phyloP scores from a whole-genome alignment of 78 protist species.

The Dictyostelium capitatum region DNA sequence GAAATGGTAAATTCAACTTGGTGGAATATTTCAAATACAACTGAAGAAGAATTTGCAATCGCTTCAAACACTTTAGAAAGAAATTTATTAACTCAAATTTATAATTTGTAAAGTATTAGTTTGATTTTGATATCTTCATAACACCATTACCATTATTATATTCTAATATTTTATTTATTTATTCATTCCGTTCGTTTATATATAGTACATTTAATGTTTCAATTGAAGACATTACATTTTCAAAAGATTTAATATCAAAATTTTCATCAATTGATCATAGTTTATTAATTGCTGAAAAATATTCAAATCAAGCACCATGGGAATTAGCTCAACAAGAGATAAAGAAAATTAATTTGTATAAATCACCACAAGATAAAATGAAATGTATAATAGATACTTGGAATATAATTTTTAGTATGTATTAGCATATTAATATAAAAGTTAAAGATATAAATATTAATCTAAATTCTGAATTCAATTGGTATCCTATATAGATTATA shows the following conservation, averaged over 20 bases:
- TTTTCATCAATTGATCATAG: conserved; percentile 16
- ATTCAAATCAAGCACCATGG: conserved; percentile 78
- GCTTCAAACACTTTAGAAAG: conserved; percentile 49
- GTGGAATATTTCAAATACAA: conserved; percentile 48
- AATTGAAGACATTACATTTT: conserved; percentile 30
- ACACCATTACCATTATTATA: too few species aligned
- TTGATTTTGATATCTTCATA: neutral
- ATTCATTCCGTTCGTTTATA: too few species aligned
- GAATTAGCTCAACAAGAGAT: conserved; percentile 80
- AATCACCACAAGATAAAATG: conserved; percentile 79
- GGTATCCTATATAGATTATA: conserved; percentile 55
- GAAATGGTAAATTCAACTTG: conserved; percentile 28
- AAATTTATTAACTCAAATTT: conserved; percentile 66
- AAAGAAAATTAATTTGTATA: conserved; percentile 61
- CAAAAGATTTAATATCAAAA: conserved; percentile 38
- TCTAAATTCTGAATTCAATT: too few species aligned
- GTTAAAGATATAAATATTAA: too few species aligned
- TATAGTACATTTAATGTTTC: conserved; percentile 36
- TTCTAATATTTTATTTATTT: too few species aligned
- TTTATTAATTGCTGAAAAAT: conserved; percentile 45
- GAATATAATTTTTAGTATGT: conserved; percentile 76
- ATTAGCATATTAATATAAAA: too few species aligned
- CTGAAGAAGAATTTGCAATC: conserved; percentile 43
- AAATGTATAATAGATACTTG: conserved; percentile 78
- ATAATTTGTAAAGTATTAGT: conserved; percentile 22